These are phyloP conservation scores for Hyphopichia wangnamkhiaoensis DNA, from an alignment of 1,139 yeast genomes.

Conservation along the genomic window DNA sequence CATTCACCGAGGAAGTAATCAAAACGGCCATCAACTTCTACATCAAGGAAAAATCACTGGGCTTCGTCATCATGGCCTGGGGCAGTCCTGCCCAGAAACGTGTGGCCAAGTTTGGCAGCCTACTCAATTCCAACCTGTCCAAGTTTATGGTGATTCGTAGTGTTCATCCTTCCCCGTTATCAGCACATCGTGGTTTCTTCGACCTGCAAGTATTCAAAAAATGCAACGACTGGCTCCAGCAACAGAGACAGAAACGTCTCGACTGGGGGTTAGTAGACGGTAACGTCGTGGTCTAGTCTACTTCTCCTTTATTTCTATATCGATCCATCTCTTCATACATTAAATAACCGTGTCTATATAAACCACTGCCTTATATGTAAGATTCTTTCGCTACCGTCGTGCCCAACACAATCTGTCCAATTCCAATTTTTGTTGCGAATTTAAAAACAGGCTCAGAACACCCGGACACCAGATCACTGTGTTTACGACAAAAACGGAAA, in stretches of 20 bases:
- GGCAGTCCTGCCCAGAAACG: constrained; percentile 89
- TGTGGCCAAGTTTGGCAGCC: constrained; percentile 41
- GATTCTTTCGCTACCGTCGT: too few relatives aligned
- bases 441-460: too few relatives aligned
- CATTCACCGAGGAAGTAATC: constrained; percentile 75
- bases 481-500: too few relatives aligned
- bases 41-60: constrained; percentile 32
- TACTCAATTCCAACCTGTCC: constrained; percentile 19
- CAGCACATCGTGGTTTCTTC: constrained; percentile 85
- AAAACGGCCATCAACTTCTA: constrained; percentile 44
- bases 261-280: constrained; percentile 59
- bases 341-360: too few relatives aligned
- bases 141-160: constrained; percentile 59
- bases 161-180: constrained; percentile 94
- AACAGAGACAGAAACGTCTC: constrained; percentile 49
- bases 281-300: constrained; percentile 27
- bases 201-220: constrained; percentile 66
- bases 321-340: too few relatives aligned
- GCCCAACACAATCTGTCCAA: too few relatives aligned
- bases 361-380: too few relatives aligned
- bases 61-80: constrained; percentile 88
- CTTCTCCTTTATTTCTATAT: too few relatives aligned
- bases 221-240: constrained; percentile 73
- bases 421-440: too few relatives aligned
- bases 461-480: too few relatives aligned